Evolutionary conservation across 2,329 filamentous ascomycete species (phyloP), one percentile per base, ranked within the genome.

Genomic region (Diplodia mutila): DNA sequence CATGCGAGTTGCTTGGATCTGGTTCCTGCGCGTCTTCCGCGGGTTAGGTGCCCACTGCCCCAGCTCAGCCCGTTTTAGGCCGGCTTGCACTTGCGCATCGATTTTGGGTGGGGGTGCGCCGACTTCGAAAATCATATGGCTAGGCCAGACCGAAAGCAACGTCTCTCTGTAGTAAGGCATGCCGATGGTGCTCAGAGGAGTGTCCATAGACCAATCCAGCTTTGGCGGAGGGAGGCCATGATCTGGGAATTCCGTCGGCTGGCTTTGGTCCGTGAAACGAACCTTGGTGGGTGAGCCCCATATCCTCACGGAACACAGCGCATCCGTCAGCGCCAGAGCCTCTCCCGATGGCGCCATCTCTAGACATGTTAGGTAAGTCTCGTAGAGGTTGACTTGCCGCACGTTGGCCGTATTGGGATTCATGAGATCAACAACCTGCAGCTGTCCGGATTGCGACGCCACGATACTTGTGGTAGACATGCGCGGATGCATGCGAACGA

Each of bases 401-500:
- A 97, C 88, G 72, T 91, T 94, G 75, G 92, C 93, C 23, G 92
- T 90, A 75, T 96, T 94, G 0, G 93, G 92, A 70, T 97, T 97
- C 88, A 96, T 93, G 5, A 99, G 86, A 78, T 99, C 95, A 61
- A 98, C 93, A 16, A 98, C 91, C 76, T 99, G 94, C 78, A 99
- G 91, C 78, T 97, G 93, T 1, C 96, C 95, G 52, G 89, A 91
- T 74, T 96, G 93, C 2, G 94, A 97, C 32, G 94, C 90, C 61
- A 99, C 92, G 69, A 99, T 94, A 73, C 92, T 94, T 0, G 96
- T 98, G 0, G 95, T 97, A 23, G 93, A 90, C 87, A 99, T 91
- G 73, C 93, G 90, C 1, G 96, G 95, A 77, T 99, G 95, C 91
- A 99, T 95, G 68, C 95, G 90, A 51, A 97, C 94, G 81, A 93